Evolutionary conservation across 352 stramenopile species (phyloP), one percentile per base, ranked within the genome.

Genomic region (Pythium inflatum): DNA sequence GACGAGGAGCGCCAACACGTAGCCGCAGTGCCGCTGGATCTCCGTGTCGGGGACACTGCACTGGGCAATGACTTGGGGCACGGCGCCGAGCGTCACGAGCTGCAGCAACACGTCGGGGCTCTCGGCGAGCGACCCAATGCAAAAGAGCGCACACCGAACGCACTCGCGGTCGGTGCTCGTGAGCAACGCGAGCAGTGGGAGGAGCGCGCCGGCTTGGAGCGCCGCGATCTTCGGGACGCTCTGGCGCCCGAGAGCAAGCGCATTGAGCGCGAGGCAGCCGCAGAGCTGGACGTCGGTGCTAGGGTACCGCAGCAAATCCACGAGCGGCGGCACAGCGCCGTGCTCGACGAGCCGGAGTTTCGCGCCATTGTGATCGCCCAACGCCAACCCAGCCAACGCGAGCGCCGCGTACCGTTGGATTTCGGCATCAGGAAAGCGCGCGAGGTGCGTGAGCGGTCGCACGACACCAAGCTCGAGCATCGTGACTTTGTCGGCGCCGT

Each of bases 391-490:
- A 18, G 96, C 95, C 9, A 99, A 74, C 18, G 95, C 87, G 53
- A 99, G 80, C 7, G 93, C 89, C 16, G 96, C 95, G 58, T 97
- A 98, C 3, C 95, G 85, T 78, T 99, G 95, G 64, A 99, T 98
- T 74, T 99, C 92, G 12, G 95, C 81, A 64, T 99, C 95, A 6
- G 95, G 96, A 68, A 98, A 99, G 22, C 95, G 82, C 11, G 96
- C 84, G 46, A 99, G 73, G 68, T 99, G 98, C 16, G 97, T 94
- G 12, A 99, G 83, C 18, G 97, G 90, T n/a, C 94, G 86, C 45
- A 99, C 81, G 16, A 85, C 89, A 4, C 94, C 95, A 69, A 98
- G 80, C 62, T 98, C 92, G 8, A 98, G 87, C 61, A 99, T 91
- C 48, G 78, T 80, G 30, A 72, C 85, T 79, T 98, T 98, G 83